Evolutionary conservation across 1,139 yeast species (phyloP).

Genomic region (Geotrichum cucujoidarum): DNA sequence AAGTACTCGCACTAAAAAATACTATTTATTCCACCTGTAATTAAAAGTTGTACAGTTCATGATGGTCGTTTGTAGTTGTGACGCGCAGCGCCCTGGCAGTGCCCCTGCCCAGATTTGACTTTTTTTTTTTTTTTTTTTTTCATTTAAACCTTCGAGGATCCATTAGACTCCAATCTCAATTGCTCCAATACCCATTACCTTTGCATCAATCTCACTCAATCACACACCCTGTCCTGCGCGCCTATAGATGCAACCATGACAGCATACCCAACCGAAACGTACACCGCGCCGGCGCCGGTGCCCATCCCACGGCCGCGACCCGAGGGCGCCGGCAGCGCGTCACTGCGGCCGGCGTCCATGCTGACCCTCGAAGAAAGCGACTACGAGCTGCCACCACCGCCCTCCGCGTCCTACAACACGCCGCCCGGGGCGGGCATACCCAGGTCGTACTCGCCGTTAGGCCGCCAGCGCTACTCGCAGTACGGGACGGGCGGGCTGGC

Average conservation of each 20-base stretch:
- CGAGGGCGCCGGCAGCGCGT: not conserved
- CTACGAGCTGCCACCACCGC: slow-evolving; percentile 11
- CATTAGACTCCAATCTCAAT: no score
- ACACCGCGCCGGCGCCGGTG: not conserved
- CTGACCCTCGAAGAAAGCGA: slow-evolving; percentile 18
- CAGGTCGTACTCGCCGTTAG: slow-evolving; percentile 1
- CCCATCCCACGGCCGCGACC: not conserved
- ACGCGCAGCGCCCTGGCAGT: no score
- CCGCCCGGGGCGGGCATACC: not conserved
- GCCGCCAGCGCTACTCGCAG: slow-evolving; percentile 10
- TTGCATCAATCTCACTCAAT: no score
- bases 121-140: no score
- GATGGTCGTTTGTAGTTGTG: no score
- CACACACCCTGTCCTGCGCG: no score
- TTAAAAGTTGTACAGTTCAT: no score
- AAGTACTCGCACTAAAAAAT: not conserved
- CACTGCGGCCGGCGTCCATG: slow-evolving; percentile 10
- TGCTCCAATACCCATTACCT: no score
- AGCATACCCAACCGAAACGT: no score
- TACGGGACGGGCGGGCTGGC: slow-evolving; percentile 3
- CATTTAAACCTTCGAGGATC: no score
- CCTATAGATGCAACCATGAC: no score
- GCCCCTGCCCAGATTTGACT: no score
- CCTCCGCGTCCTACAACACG: not conserved
- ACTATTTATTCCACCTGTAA: not conserved